Evolutionary conservation across 805 yeast genomes (phyloP), one percentile per base, ranked within the genome.

Genomic region (Metschnikowia henanensis): DNA sequence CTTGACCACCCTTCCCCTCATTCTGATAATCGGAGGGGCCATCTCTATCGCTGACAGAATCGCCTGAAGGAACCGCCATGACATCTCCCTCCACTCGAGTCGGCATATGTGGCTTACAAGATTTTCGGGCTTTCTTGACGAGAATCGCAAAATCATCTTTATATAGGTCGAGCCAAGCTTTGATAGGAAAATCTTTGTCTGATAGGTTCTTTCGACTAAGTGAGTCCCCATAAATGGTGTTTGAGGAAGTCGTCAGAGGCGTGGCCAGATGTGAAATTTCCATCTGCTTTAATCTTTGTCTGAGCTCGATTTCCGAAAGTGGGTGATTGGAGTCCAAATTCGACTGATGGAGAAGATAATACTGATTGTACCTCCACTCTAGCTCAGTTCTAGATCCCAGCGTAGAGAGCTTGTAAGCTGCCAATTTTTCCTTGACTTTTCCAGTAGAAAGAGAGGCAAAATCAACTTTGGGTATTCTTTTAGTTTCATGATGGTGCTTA

Each of bases 291-390:
- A 91, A 68, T 39, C 75, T 76, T 41, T 74, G 78, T 37, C 78
- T 68, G 37, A 91, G 61, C 5, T 77, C 76, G 30, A 68, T 64
- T 18, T 80, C 81, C 20, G 78, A 63, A 4, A 77, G 77, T 0
- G 96, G 96, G 23, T 70, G 72, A 28, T 76, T 66, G 5, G 90
- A 76, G 57, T 89, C 96, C 33, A 82, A 74, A 56, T 89, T 89
- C 10, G 96, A 83, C 58, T 91, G 91, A 81, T 83, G 85, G 9
- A 89, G 58, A 25, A 82, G 79, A 43, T 84, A 80, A 67, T 81
- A 91, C 51, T 90, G 92, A 49, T 80, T 83, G 58, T 86, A 86
- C 31, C 98, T 65, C 16, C 76, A 64, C 47, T 87, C 91, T 53
- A 90, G 56, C 50, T 79, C 83, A 13, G 64, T 65, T 47, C 87